phyloP scores from a whole-genome alignment of 2,329 filamentous ascomycete species.

The Myotisia sp. region DNA sequence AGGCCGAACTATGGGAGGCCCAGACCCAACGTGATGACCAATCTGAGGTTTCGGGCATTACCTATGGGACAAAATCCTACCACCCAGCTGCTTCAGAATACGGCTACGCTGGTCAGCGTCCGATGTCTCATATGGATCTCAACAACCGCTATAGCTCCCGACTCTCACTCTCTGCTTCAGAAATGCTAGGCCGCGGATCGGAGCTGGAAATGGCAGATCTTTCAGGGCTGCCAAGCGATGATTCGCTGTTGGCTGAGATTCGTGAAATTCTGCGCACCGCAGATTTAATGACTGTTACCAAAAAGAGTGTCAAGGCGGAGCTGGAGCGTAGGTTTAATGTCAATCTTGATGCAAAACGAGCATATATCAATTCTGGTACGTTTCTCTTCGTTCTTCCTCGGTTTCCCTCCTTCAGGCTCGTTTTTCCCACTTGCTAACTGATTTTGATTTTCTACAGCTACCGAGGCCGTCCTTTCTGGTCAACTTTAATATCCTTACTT shows the following conservation, averaged over 20 bases:
- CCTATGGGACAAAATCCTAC: conserved; percentile 75
- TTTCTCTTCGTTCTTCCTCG: conserved; percentile 14
- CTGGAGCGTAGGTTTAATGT: conserved; percentile 82
- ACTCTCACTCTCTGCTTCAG: conserved; percentile 65
- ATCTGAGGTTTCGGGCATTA: conserved; percentile 85
- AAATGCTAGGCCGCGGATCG: conserved; percentile 36
- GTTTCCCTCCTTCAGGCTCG: too few relatives aligned
- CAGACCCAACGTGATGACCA: conserved; percentile 72
- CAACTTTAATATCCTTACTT: conserved; percentile 49
- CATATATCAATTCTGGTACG: conserved; percentile 88
- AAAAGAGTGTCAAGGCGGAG: conserved; percentile 94
- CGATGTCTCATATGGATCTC: conserved; percentile 45
- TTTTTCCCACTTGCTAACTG: too few relatives aligned
- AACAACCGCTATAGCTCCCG: conserved; percentile 47
- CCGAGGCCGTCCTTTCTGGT: conserved; percentile 64
- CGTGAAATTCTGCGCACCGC: conserved; percentile 81
- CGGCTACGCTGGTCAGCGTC: conserved; percentile 47
- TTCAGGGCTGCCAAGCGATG: conserved; percentile 66
- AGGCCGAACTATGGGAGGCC: conserved; percentile 92
- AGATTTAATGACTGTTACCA: conserved; percentile 94
- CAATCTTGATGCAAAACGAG: conserved; percentile 69
- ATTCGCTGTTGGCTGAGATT: conserved; percentile 83
- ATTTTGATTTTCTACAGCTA: conserved; percentile 38
- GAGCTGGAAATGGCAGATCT: conserved; percentile 66
- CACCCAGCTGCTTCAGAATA: conserved; percentile 56